Conservation (phyloP, 2,329 filamentous ascomycete species). For the Sphaerulina vaccinii region DNA sequence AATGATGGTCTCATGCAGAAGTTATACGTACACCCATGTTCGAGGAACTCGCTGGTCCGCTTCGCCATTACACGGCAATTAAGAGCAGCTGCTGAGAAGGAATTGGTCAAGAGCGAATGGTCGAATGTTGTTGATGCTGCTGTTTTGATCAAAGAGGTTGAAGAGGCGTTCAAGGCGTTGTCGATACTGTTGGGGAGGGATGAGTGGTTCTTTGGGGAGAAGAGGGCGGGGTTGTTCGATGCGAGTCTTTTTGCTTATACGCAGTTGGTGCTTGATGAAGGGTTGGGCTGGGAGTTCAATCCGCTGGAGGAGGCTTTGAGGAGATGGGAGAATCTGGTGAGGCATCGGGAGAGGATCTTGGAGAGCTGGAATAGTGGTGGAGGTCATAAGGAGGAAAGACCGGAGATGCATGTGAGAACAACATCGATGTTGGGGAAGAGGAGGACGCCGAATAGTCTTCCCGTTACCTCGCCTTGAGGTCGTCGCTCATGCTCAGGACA, state of each 20-base stretch:
- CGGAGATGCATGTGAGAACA: neutral
- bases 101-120: constrained; percentile 65
- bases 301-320: constrained; percentile 58
- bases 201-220: constrained; percentile 60
- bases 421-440: constrained; percentile 10
- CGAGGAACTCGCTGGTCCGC: constrained; percentile 62
- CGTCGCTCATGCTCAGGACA: no score
- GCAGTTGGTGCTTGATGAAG: constrained; percentile 69
- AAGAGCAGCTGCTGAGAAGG: constrained; percentile 67
- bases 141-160: constrained; percentile 60
- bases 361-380: neutral
- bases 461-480: no score
- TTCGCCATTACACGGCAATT: constrained; percentile 65
- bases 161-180: constrained; percentile 62
- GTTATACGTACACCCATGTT: constrained; percentile 68
- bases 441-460: constrained; percentile 7
- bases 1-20: constrained; percentile 68
- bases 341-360: constrained; percentile 61
- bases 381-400: neutral
- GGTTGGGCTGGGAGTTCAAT: constrained; percentile 63
- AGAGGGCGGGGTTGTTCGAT: constrained; percentile 72
- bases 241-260: constrained; percentile 89
- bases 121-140: constrained; percentile 41
- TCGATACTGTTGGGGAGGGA: constrained; percentile 58
- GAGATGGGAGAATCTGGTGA: constrained; percentile 61